phyloP scores from a whole-genome alignment of 225 moss, liverwort and hornwort genomes.

The Sphagnum tenellum region DNA sequence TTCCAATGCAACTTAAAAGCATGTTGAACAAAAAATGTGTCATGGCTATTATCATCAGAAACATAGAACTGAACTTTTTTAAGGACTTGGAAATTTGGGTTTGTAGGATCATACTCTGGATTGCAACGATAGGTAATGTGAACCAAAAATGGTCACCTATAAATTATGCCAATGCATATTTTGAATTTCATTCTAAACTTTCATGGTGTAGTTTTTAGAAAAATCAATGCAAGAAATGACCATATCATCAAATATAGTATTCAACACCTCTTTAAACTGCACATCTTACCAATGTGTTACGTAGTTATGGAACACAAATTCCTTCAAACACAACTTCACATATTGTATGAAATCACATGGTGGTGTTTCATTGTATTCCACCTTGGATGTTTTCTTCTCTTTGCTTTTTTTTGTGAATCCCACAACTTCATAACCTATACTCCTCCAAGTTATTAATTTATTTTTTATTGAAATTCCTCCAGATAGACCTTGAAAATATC shows the following conservation, averaged over 20 bases:
- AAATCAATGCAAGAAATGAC: too few species aligned
- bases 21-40: too few species aligned
- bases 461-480: neutral
- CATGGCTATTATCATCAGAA: too few species aligned
- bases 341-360: neutral
- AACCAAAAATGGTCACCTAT: too few species aligned
- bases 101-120: too few species aligned
- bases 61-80: too few species aligned
- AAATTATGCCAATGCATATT: too few species aligned
- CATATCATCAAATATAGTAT: neutral
- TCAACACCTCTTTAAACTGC: neutral
- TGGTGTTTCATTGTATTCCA: neutral
- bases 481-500: neutral
- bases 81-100: too few species aligned
- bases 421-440: constrained; percentile 1
- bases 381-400: neutral
- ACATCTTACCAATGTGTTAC: neutral
- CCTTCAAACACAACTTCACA: neutral
- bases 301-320: neutral
- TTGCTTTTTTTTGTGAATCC: neutral
- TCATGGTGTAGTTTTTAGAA: too few species aligned
- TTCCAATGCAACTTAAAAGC: too few species aligned
- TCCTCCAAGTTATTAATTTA: neutral
- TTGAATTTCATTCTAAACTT: too few species aligned
- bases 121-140: too few species aligned